A percentile compares a stretch with the other conserved stretches of the same genome.
Evolutionary conservation across 2,329 filamentous ascomycete species (phyloP).

Genomic region (Trichoderma hamatum): DNA sequence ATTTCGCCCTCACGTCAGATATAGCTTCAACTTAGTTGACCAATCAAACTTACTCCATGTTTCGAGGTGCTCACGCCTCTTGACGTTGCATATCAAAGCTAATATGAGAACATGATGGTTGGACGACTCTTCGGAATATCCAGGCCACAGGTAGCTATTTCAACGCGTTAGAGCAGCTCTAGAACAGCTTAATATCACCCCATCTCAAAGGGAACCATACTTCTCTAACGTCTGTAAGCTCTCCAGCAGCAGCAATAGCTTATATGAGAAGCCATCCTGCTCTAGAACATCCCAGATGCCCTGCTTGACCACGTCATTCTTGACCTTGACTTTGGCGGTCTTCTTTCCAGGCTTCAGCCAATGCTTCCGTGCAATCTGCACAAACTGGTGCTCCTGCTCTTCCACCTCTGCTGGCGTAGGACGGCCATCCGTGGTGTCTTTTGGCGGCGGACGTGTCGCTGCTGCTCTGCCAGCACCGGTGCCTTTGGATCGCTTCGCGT

Average conservation of each 20-base stretch:
- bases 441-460: constrained; percentile 41
- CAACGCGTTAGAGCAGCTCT: constrained; percentile 32
- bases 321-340: constrained; percentile 68
- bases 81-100: constrained; percentile 82
- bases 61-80: constrained; percentile 81
- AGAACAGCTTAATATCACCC: background rate
- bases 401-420: constrained; percentile 68
- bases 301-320: constrained; percentile 82
- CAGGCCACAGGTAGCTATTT: constrained; percentile 86
- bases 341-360: constrained; percentile 74
- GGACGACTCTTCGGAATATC: constrained; percentile 83
- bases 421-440: constrained; percentile 44
- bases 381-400: constrained; percentile 71
- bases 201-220: constrained; percentile 44
- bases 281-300: constrained; percentile 90
- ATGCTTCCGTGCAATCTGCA: constrained; percentile 77
- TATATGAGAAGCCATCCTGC: constrained; percentile 75
- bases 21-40: background rate
- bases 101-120: constrained; percentile 91
- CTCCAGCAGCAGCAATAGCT: constrained; percentile 80
- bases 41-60: constrained; percentile 70
- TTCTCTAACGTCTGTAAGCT: constrained; percentile 88
- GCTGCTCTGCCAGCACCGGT: constrained; percentile 49
- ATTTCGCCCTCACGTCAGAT: constrained; percentile 28
- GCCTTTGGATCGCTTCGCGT: constrained; percentile 61